Percentiles rank a stretch among this genome's conserved stretches.
Evolutionary conservation across 1,284 basidiomycete genomes (phyloP).

Genomic region (Tremellales sp.): DNA sequence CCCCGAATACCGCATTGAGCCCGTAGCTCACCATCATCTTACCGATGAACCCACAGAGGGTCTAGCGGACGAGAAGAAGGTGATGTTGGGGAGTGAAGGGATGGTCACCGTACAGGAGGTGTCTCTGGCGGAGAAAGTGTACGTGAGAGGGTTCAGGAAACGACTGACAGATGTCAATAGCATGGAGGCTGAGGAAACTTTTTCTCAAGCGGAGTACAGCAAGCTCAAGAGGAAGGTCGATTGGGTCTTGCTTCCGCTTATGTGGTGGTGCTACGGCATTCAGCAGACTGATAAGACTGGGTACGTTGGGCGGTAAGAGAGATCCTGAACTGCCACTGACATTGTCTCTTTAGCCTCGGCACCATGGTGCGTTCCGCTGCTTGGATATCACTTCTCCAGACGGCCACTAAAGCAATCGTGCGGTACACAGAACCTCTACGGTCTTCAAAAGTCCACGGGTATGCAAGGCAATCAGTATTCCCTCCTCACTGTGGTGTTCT

Average conservation of each 20-base stretch:
- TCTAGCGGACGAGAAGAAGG: not conserved
- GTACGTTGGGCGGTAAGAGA: not conserved
- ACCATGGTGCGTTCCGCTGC: slow-evolving; percentile 13
- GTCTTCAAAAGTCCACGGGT: slow-evolving; percentile 29
- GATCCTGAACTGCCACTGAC: not conserved
- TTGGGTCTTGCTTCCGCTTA: slow-evolving; percentile 25
- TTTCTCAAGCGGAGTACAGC: slow-evolving; percentile 26
- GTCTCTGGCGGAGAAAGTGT: slow-evolving; percentile 1
- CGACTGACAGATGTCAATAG: slow-evolving; percentile 13
- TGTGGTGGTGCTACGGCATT: slow-evolving; percentile 40
- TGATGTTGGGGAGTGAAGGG: not conserved
- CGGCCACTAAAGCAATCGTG: not conserved
- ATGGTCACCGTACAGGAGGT: not conserved
- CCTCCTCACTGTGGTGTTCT: slow-evolving; percentile 31
- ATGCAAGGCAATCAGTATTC: slow-evolving; percentile 38
- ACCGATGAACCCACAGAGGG: not conserved
- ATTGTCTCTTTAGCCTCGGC: slow-evolving; percentile 6
- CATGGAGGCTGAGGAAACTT: slow-evolving; percentile 34
- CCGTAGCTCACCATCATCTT: not conserved
- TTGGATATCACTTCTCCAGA: not conserved
- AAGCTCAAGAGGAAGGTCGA: slow-evolving; percentile 33
- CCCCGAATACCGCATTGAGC: not conserved
- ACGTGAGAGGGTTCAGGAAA: not conserved
- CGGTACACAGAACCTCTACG: slow-evolving; percentile 34
- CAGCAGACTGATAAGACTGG: slow-evolving; percentile 21